Evolutionary conservation across 2,329 filamentous ascomycete species (phyloP).

Genomic region (Xylaria sp.): DNA sequence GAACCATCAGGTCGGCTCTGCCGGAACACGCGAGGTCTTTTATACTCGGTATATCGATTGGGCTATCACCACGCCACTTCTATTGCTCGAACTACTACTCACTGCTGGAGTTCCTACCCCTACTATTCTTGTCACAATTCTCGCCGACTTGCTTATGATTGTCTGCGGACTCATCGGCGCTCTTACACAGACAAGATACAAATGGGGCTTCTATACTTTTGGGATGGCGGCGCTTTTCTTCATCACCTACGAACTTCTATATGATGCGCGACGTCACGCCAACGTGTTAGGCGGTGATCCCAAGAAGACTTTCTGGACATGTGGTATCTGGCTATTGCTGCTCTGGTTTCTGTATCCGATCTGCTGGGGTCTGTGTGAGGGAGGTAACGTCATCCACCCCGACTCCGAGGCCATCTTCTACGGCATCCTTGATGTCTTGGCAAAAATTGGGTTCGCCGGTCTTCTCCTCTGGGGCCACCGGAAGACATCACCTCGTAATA

Average conservation of each 20-base stretch:
- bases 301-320: conserved; percentile 62
- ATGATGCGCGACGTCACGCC: conserved; percentile 66
- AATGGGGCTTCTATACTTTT: conserved; percentile 74
- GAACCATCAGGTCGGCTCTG: conserved; percentile 56
- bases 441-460: conserved; percentile 71
- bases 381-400: conserved; percentile 71
- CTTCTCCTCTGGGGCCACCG: conserved; percentile 71
- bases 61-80: conserved; percentile 70
- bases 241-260: conserved; percentile 68
- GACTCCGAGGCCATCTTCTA: conserved; percentile 77
- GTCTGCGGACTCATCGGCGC: conserved; percentile 74
- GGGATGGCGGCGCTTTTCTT: conserved; percentile 65
- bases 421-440: conserved; percentile 71
- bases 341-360: conserved; percentile 74
- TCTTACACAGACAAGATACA: conserved; percentile 69
- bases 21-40: conserved; percentile 70
- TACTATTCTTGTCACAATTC: conserved; percentile 69
- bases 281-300: conserved; percentile 63
- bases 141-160: conserved; percentile 74
- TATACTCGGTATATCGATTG: conserved; percentile 74
- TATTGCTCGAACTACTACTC: conserved; percentile 70
- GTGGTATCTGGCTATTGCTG: conserved; percentile 67
- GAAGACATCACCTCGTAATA: conserved; percentile 65
- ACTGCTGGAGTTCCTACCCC: conserved; percentile 73
- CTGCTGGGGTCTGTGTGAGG: conserved; percentile 71